A percentile compares a stretch with the other conserved stretches of the same genome.
Conservation (phyloP, 768 basidiomycete genomes). For the Suillus discolor region DNA sequence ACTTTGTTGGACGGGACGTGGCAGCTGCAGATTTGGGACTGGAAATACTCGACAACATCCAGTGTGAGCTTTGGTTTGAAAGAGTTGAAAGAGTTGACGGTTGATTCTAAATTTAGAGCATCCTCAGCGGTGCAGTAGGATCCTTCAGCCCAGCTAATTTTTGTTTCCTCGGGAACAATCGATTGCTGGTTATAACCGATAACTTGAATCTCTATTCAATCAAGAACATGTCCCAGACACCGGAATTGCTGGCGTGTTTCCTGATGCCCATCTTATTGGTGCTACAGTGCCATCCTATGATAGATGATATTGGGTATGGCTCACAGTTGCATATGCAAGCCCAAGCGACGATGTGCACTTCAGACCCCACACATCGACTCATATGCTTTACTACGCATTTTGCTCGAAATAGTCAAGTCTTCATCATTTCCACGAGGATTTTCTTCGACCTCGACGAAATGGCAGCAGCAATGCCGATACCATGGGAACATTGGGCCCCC, state of each 20-base stretch:
- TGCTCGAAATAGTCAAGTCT: not conserved
- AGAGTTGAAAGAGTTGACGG: not conserved
- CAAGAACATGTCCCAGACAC: not conserved
- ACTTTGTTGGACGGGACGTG: not conserved
- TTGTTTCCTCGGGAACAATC: not conserved
- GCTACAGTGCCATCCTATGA: not conserved
- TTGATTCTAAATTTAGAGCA: not conserved
- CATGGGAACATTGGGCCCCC: not conserved
- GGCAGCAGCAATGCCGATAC: not conserved
- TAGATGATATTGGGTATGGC: not conserved
- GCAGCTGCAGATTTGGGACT: not conserved
- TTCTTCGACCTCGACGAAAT: not conserved
- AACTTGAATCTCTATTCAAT: not conserved
- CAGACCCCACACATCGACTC: not conserved
- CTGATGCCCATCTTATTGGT: not conserved
- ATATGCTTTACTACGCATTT: not conserved
- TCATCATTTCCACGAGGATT: not conserved
- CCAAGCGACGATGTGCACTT: not conserved
- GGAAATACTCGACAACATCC: not conserved
- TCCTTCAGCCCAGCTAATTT: too few species aligned
- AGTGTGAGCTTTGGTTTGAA: not conserved
- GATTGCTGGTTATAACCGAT: not conserved
- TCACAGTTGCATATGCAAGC: not conserved
- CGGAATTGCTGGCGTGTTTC: not conserved
- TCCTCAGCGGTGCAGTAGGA: not conserved